Evolutionary conservation across 106 monocot species (phyloP), one percentile per base, ranked within the genome.

Genomic region (Allium cepa): DNA sequence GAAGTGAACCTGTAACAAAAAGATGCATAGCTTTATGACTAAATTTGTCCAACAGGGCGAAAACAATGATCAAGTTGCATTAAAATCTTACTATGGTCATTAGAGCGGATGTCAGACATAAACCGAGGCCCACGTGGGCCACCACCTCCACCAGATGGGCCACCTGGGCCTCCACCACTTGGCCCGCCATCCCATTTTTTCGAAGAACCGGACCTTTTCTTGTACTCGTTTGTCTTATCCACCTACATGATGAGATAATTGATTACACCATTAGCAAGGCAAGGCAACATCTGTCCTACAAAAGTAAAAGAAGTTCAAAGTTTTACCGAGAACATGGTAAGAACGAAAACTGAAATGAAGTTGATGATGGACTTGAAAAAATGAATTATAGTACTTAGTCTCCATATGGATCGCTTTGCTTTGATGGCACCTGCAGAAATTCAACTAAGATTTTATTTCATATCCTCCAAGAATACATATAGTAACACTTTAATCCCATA

Each of bases 111-210:
- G 71, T 91, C 95, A 56, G 88, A 53, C 73, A 96, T 60, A 17
- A 81, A 79, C 2, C 72, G 85, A 4, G 86, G 91, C 2, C 90
- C 85, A 47, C 90, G 87, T n/a, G 81, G 76, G 3, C 84, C 80
- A 56, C 94, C 84, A 71, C 86, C 87, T 68, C 78, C 78, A 9
- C 81, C 81, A 27, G 82, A 87, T 15, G 78, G 57, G 58, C 90
- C 84, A 10, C 63, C 47, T n/a, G 79, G 68, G 26, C 83, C 78
- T 13, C 89, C 89, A 26, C 82, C 85, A 56, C 89, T 88, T 53
- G 84, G 74, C 10, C 90, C 87, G 79, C 90, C 94, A 76, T 86
- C 95, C 85, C 91, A 91, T 77, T 86, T 91, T 79, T 95, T 95
- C 15, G 91, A 81, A 10, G 71, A 76, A 5, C 36, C 36, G 36